Base-by-base conservation (phyloP, 78 protist genomes). In the Acrasis kona region DNA sequence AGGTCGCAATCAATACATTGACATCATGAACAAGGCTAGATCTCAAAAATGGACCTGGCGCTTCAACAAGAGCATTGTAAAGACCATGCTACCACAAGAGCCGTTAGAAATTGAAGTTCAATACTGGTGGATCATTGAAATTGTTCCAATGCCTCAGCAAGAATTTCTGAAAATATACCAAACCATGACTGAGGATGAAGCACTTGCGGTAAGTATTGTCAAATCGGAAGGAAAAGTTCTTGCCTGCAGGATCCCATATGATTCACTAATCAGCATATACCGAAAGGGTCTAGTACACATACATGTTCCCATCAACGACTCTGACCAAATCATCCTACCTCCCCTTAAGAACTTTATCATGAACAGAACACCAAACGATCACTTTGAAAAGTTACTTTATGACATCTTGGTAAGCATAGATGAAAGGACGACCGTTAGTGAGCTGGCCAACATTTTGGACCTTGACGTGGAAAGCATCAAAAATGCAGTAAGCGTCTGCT, bases 301-400 rank as follows among this genome's bases (percentile, higher is more conserved):
- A 3, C 68, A 35, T 31, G 76, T 89, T 41, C 84, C 79, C 3
- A 10, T 89, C 10, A 28, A 0, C 28, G 87, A 68, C 30, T 1
- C 7, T 12, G 93, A 85, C 38, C 1, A 27, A 32, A 1, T 87
- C 28, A 29, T 37, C 10, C 87, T 94, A 10, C 97, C 96, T 2
- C 96, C 96, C 0, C 80, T 95, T 27, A 82, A 85, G 34, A 82
- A 83, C 12, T 95, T 95, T 12, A 96, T 95, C 19, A 95, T 95
- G 98, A 95, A 95, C 71, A 77, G 97, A 19, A 86, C 88, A 10
- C 35, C 30, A 2, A 81, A 84, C 10, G 96, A 92, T 32, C 82
- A 40, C 35, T 70, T 92, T 39, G 97, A 94, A 68, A 86, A 9
- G 19, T 74, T 94, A 28, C 80, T 95, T 5, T 95, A 95, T 80